phyloP scores from a whole-genome alignment of 768 basidiomycete genomes.

The Naganishia randhawae region DNA sequence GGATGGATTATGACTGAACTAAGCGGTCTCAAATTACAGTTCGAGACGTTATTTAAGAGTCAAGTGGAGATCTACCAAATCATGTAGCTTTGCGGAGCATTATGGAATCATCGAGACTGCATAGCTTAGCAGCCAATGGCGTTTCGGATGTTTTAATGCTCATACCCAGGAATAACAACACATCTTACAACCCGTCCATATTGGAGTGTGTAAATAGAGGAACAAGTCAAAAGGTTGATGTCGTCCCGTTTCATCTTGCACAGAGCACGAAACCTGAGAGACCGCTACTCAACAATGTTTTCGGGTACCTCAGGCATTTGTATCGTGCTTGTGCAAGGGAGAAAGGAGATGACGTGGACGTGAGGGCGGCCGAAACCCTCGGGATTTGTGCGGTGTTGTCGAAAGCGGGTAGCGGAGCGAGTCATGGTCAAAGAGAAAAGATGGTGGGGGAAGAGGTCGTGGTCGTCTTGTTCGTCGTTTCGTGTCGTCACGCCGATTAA shows the following conservation, averaged over 20 bases:
- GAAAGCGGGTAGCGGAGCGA: conserved; percentile 21
- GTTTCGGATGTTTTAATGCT: conserved; percentile 4
- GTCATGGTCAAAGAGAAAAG: neutral
- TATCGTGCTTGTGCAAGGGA: neutral
- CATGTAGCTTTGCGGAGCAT: too few species aligned
- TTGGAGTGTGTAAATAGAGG: conserved; percentile 10
- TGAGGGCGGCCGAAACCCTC: conserved; percentile 26
- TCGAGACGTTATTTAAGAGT: too few species aligned
- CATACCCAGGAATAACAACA: conserved; percentile 22
- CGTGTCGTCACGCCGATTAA: conserved; percentile 16
- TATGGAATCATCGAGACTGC: too few species aligned
- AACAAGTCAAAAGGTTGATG: conserved; percentile 12
- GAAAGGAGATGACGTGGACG: conserved; percentile 20
- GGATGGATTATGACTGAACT: too few species aligned
- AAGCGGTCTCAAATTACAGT: too few species aligned
- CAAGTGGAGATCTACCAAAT: too few species aligned
- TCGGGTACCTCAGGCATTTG: conserved; percentile 1
- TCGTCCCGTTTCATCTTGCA: conserved; percentile 2
- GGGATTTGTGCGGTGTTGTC: conserved; percentile 24
- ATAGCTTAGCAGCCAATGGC: neutral
- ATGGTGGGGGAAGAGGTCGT: neutral
- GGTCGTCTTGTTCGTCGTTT: conserved; percentile 14
- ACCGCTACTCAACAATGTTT: conserved; percentile 21
- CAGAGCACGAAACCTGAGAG: conserved; percentile 3
- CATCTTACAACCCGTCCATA: conserved; percentile 24